Base-by-base conservation (phyloP, 108 stramenopile genomes). In the Discostella pseudostelligera region DNA sequence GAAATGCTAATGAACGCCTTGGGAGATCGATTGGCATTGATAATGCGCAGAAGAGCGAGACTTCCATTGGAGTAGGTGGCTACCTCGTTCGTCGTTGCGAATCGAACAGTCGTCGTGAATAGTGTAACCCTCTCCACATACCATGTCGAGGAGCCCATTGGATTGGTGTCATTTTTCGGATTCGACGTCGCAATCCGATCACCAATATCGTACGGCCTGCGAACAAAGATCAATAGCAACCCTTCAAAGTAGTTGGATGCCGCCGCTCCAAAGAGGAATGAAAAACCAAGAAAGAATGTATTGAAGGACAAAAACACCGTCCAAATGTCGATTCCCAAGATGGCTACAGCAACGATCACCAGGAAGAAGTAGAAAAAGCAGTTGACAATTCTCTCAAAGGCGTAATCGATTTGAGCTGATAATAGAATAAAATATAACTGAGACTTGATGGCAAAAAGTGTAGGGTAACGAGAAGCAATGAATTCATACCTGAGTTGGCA, bases 221-320 rank as follows among this genome's bases (percentile, higher is more conserved):
- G 40, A 5, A 75, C 72, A 13, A 87, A 70, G 26, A 89, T 82
- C n/a, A 89, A 74, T 6, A 90, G 51, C 3, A 87, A 35, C 40
- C 87, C 90, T 43, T 93, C 84, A 45, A 87, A 82, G 58, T 81
- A 84, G 25, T 83, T 83, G 7, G 87, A 74, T 46, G 78, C 73
- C 13, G 80, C 85, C 14, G 72, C 11, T 39, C 83, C 83, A 59
- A 89, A 78, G 37, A 83, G 74, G 55, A 89, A 83, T 22, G 84
- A 65, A 21, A 57, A 55, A 17, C 64, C 69, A 29, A 85, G 39
- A 29, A 83, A 65, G 26, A 85, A 59, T 39, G 67, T 71, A 20
- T 59, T 74, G 53, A 81, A 55, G 13, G 42, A 13, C 5, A 57
- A 7, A 67, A 54, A 56, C 32, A 68, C 61, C 26, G 72, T 13